Evolutionary conservation across 371 early-diverging fungal genomes (phyloP).

Genomic region (Mortierella sp.): DNA sequence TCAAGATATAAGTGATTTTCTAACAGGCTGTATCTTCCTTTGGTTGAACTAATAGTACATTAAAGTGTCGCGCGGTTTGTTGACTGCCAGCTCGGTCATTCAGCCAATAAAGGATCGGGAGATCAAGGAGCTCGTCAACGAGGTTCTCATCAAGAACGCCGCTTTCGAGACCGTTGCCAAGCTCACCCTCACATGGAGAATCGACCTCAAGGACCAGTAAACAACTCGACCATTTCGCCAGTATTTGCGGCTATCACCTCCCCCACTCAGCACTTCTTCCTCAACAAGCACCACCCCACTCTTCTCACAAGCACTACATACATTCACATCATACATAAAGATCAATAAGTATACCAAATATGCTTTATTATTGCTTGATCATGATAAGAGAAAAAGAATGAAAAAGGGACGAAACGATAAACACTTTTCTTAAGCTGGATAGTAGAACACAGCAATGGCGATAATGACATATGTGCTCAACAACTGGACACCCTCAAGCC

Average conservation of each 20-base stretch:
- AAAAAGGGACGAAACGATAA: neutral
- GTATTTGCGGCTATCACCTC: neutral
- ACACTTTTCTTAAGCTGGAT: conserved; percentile 34
- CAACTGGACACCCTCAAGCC: conserved; percentile 91
- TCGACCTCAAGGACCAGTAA: conserved; percentile 40
- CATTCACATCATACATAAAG: neutral
- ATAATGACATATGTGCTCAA: conserved; percentile 83
- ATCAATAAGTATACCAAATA: neutral
- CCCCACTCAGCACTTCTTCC: neutral
- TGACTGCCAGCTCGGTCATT: conserved; percentile 55
- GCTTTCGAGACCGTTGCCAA: conserved; percentile 54
- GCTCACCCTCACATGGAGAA: conserved; percentile 53
- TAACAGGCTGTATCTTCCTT: neutral
- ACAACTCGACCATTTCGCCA: neutral
- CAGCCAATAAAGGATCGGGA: conserved; percentile 50
- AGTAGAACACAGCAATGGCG: conserved; percentile 82
- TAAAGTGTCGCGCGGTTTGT: conserved; percentile 51
- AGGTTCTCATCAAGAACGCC: conserved; percentile 54
- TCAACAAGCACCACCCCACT: neutral
- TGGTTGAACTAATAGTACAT: conserved; percentile 30
- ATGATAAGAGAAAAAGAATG: neutral
- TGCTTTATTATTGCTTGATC: neutral
- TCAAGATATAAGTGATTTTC: too few species aligned
- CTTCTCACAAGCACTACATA: neutral
- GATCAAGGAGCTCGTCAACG: conserved; percentile 27